Conservation (phyloP, 2,329 filamentous ascomycete species). For the Zasmidium cellare region DNA sequence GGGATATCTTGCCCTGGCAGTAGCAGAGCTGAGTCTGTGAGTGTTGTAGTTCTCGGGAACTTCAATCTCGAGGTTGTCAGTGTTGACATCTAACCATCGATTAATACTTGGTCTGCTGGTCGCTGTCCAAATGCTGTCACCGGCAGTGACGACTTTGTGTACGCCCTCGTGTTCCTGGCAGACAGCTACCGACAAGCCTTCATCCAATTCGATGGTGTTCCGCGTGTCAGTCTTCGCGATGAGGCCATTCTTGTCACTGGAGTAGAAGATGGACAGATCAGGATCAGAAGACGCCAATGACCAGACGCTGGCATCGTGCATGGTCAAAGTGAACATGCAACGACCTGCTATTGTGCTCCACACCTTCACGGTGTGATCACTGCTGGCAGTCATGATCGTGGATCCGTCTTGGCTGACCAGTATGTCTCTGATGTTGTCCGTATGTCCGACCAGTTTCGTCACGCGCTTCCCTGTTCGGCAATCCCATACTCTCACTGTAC, state of each 20-base stretch:
- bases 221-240: slow-evolving; percentile 96
- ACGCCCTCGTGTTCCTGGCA: slow-evolving; percentile 89
- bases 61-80: slow-evolving; percentile 67
- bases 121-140: slow-evolving; percentile 83
- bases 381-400: slow-evolving; percentile 89
- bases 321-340: slow-evolving; percentile 97
- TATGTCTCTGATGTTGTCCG: slow-evolving; percentile 89
- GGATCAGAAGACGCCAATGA: slow-evolving; percentile 88
- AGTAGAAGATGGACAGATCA: slow-evolving; percentile 86
- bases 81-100: slow-evolving; percentile 85
- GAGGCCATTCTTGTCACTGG: slow-evolving; percentile 84
- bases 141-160: slow-evolving; percentile 62
- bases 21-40: slow-evolving; percentile 57
- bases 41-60: slow-evolving; percentile 47
- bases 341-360: slow-evolving; percentile 95
- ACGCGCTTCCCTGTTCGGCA: slow-evolving; percentile 82
- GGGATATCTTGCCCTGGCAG: slow-evolving; percentile 42
- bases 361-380: slow-evolving; percentile 95
- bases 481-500: slow-evolving; percentile 90
- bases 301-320: slow-evolving; percentile 99
- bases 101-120: slow-evolving; percentile 91
- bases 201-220: slow-evolving; percentile 73
- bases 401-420: slow-evolving; percentile 86
- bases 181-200: slow-evolving; percentile 85
- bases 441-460: slow-evolving; percentile 95